These are phyloP conservation scores for Emmonsia crescens DNA, from an alignment of 2,329 filamentous ascomycete genomes.

Conservation along the genomic window DNA sequence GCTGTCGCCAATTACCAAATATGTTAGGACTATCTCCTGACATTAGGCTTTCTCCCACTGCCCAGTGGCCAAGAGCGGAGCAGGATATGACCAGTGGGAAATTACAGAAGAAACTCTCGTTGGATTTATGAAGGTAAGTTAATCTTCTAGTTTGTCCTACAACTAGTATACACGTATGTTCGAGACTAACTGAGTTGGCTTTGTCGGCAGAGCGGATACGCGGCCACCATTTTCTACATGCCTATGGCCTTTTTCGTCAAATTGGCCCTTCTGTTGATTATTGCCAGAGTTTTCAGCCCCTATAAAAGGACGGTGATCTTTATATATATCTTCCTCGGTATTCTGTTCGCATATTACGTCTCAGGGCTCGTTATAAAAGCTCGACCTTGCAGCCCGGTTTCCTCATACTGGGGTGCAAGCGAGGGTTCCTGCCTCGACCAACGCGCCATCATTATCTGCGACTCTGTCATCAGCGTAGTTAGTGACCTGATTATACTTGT, in stretches of 20 bases:
- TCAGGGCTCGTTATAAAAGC: slow-evolving; percentile 34
- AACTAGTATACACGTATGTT: neutral
- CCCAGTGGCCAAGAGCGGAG: slow-evolving; percentile 24
- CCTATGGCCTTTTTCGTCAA: slow-evolving; percentile 36
- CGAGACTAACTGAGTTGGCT: slow-evolving; percentile 15
- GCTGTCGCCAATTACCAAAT: no score
- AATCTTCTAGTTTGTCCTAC: no score
- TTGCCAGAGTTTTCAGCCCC: slow-evolving; percentile 33
- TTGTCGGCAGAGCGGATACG: slow-evolving; percentile 5
- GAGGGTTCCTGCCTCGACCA: slow-evolving; percentile 19
- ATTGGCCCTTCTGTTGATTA: slow-evolving; percentile 34
- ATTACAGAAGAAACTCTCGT: slow-evolving; percentile 20
- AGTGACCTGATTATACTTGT: slow-evolving; percentile 47
- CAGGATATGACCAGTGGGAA: slow-evolving; percentile 27
- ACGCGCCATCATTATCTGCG: slow-evolving; percentile 37
- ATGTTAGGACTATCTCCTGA: no score
- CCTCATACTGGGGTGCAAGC: slow-evolving; percentile 27
- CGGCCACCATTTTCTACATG: slow-evolving; percentile 24
- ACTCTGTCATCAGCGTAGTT: slow-evolving; percentile 48
- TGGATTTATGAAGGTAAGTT: slow-evolving; percentile 27
- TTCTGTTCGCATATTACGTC: slow-evolving; percentile 32
- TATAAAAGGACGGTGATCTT: slow-evolving; percentile 30
- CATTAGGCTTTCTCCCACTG: no score
- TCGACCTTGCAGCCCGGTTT: slow-evolving; percentile 33
- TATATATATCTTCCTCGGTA: slow-evolving; percentile 29